Conservation (phyloP, 148 eudicot genomes). For the Fagopyrum homotropicum region DNA sequence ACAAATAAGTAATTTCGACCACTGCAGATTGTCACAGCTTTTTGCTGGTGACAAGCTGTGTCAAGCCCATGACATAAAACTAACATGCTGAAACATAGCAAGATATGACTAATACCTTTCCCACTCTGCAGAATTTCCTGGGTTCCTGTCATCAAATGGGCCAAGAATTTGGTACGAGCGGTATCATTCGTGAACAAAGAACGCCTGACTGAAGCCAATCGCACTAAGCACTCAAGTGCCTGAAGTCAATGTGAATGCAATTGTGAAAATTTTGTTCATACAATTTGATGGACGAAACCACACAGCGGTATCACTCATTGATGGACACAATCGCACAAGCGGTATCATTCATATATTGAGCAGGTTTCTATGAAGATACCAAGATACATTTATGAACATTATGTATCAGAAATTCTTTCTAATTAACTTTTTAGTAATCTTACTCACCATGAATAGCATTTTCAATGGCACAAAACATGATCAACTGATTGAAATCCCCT, state of each 20-base stretch:
- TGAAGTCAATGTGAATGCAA: slow-evolving; percentile 16
- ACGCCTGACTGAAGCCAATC: slow-evolving; percentile 69
- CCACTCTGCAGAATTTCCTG: slow-evolving; percentile 77
- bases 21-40: not conserved
- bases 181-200: slow-evolving; percentile 59
- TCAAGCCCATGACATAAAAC: not conserved
- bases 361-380: not conserved
- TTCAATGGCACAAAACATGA: not conserved
- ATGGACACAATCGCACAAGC: too few relatives aligned
- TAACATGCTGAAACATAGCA: not conserved
- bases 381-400: slow-evolving; percentile 3
- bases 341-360: not conserved
- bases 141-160: slow-evolving; percentile 70
- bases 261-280: not conserved
- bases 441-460: not conserved
- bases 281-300: not conserved
- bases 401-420: not conserved
- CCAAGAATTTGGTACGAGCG: slow-evolving; percentile 58
- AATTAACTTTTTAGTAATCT: not conserved
- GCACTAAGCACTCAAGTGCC: slow-evolving; percentile 90
- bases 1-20: not conserved
- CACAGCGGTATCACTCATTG: too few relatives aligned
- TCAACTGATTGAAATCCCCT: too few relatives aligned
- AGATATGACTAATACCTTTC: slow-evolving; percentile 41
- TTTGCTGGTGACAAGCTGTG: not conserved